These are phyloP conservation scores for Salix udensis DNA, from an alignment of 345 rosid species.

Conservation along the genomic window DNA sequence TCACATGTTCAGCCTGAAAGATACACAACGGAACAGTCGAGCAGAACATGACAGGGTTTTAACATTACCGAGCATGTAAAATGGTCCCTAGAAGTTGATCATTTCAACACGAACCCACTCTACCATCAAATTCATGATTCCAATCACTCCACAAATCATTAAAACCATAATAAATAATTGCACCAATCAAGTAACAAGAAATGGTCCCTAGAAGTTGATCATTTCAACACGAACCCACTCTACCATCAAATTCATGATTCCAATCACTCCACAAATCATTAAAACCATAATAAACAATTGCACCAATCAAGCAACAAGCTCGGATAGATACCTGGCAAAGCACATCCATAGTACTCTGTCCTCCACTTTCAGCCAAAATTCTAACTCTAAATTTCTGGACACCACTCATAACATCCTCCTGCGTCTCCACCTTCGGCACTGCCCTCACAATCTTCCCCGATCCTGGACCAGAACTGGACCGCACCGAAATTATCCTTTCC, in stretches of 20 bases:
- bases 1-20: not conserved
- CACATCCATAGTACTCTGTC: slow-evolving; percentile 83
- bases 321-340: slow-evolving; percentile 70
- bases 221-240: not conserved
- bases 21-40: not conserved
- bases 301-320: not conserved
- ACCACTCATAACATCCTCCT: slow-evolving; percentile 74
- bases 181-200: not conserved
- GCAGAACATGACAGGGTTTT: not conserved
- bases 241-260: not conserved
- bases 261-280: not conserved
- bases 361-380: slow-evolving; percentile 75
- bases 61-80: not conserved
- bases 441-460: slow-evolving; percentile 84
- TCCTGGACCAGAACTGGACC: slow-evolving; percentile 25
- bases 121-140: not conserved
- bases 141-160: not conserved
- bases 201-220: not conserved
- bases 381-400: slow-evolving; percentile 96
- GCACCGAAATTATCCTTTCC: slow-evolving; percentile 46
- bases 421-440: slow-evolving; percentile 77
- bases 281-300: not conserved
- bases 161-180: not conserved
- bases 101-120: not conserved
- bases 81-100: not conserved